Conservation (phyloP, 2,329 filamentous ascomycete species). For the Colletotrichum orchidophilum region DNA sequence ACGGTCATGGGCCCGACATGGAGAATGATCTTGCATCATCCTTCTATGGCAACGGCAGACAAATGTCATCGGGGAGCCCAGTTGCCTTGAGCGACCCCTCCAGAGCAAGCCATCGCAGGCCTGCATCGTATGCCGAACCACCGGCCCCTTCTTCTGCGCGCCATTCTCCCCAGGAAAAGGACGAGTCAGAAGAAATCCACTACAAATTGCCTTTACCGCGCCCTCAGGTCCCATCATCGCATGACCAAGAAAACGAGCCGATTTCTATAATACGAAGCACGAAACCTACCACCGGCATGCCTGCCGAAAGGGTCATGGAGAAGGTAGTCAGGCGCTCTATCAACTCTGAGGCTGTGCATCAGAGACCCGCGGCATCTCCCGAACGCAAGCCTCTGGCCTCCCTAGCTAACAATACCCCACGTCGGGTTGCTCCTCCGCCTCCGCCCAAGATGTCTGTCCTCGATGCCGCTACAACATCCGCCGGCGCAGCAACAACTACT, state of each 20-base stretch:
- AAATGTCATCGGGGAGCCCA: slow-evolving; percentile 68
- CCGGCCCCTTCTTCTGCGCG: slow-evolving; percentile 42
- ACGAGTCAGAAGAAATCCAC: slow-evolving; percentile 51
- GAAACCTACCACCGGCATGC: slow-evolving; percentile 63
- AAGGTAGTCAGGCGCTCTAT: slow-evolving; percentile 62
- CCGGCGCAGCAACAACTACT: slow-evolving; percentile 79
- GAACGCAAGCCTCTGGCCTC: slow-evolving; percentile 65
- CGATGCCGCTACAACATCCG: slow-evolving; percentile 87
- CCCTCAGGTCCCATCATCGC: slow-evolving; percentile 66
- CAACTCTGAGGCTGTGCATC: slow-evolving; percentile 53
- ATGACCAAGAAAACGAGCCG: slow-evolving; percentile 88
- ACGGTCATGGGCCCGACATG: slow-evolving; percentile 48
- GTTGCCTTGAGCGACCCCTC: slow-evolving; percentile 58
- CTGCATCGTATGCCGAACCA: slow-evolving; percentile 49
- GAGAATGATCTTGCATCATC: slow-evolving; percentile 53
- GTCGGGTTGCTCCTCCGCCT: slow-evolving; percentile 79
- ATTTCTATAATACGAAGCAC: slow-evolving; percentile 73
- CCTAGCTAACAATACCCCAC: slow-evolving; percentile 75
- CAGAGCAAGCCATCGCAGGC: slow-evolving; percentile 52
- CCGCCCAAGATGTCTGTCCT: slow-evolving; percentile 97
- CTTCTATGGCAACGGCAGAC: slow-evolving; percentile 55
- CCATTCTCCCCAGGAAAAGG: slow-evolving; percentile 44
- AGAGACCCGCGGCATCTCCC: slow-evolving; percentile 54
- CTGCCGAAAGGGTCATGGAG: slow-evolving; percentile 64
- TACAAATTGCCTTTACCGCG: slow-evolving; percentile 67